Conservation (phyloP, 768 basidiomycete species). For the Amanita rubescens region DNA sequence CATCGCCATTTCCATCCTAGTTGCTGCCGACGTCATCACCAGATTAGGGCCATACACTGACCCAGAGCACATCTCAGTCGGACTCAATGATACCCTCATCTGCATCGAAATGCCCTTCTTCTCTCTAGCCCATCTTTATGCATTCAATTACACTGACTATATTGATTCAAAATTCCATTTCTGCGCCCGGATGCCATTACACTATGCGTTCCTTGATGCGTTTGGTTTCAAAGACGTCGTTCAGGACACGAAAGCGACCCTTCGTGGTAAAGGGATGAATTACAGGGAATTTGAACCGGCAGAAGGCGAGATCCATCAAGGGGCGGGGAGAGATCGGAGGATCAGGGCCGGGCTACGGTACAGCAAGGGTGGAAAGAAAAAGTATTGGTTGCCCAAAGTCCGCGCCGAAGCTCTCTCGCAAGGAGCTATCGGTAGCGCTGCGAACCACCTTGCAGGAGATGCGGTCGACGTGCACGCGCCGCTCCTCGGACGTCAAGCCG, state of each 20-base stretch:
- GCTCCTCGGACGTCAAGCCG: conserved; percentile 55
- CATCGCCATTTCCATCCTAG: conserved; percentile 79
- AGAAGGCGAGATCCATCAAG: conserved; percentile 89
- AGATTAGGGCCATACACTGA: conserved; percentile 84
- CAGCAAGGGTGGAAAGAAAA: conserved; percentile 79
- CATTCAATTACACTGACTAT: conserved; percentile 88
- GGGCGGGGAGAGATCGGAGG: conserved; percentile 74
- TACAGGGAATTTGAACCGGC: conserved; percentile 96
- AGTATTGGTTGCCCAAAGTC: conserved; percentile 92
- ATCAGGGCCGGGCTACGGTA: conserved; percentile 92
- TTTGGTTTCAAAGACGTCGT: conserved; percentile 83
- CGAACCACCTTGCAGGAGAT: conserved; percentile 21
- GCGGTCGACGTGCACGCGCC: conserved; percentile 61
- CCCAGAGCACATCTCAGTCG: conserved; percentile 82
- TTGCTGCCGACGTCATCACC: conserved; percentile 69
- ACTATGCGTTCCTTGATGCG: conserved; percentile 81
- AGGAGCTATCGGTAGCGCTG: conserved; percentile 32
- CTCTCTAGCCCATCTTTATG: conserved; percentile 90
- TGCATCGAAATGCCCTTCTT: conserved; percentile 98
- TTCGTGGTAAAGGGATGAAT: conserved; percentile 86
- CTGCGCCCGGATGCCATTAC: conserved; percentile 86
- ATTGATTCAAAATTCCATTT: conserved; percentile 50
- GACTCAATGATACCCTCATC: conserved; percentile 84
- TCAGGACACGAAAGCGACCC: conserved; percentile 75
- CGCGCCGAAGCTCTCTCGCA: conserved; percentile 30